These are phyloP conservation scores for Ogataea henricii DNA, from an alignment of 805 yeast species.

Conservation along the genomic window DNA sequence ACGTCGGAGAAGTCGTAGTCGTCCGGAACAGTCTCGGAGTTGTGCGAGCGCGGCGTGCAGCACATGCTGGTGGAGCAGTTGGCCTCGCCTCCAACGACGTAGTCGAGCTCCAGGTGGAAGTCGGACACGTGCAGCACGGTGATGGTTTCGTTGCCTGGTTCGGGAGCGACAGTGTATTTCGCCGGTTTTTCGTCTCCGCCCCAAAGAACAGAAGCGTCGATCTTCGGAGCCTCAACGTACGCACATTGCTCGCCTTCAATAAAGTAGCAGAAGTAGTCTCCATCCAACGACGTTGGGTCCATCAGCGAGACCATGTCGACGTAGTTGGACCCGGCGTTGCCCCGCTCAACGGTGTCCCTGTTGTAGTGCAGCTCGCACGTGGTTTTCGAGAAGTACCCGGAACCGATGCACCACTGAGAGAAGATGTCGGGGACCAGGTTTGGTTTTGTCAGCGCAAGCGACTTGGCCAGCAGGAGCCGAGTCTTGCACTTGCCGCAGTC, in stretches of 20 bases:
- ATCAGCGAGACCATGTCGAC: slow-evolving; percentile 51
- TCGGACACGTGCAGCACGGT: slow-evolving; percentile 69
- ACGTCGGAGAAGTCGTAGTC: slow-evolving; percentile 42
- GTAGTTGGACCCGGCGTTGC: slow-evolving; percentile 47
- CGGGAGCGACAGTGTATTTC: slow-evolving; percentile 46
- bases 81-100: slow-evolving; percentile 56
- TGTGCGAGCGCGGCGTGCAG: slow-evolving; percentile 55
- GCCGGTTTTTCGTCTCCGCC: slow-evolving; percentile 46
- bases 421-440: slow-evolving; percentile 44
- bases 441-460: slow-evolving; percentile 41
- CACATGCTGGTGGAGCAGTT: slow-evolving; percentile 60
- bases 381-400: slow-evolving; percentile 27
- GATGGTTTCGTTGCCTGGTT: slow-evolving; percentile 41
- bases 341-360: slow-evolving; percentile 40
- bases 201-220: slow-evolving; percentile 47
- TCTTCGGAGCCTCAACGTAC: slow-evolving; percentile 53
- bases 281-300: slow-evolving; percentile 56
- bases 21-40: slow-evolving; percentile 40
- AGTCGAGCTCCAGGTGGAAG: slow-evolving; percentile 61
- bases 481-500: slow-evolving; percentile 39
- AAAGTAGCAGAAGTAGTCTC: slow-evolving; percentile 62
- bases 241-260: slow-evolving; percentile 48
- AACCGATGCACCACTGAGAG: slow-evolving; percentile 45
- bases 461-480: slow-evolving; percentile 39
- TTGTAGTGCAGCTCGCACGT: slow-evolving; percentile 37